Conservation (phyloP, 2,329 filamentous ascomycete species). For the Fusarium sp. region DNA sequence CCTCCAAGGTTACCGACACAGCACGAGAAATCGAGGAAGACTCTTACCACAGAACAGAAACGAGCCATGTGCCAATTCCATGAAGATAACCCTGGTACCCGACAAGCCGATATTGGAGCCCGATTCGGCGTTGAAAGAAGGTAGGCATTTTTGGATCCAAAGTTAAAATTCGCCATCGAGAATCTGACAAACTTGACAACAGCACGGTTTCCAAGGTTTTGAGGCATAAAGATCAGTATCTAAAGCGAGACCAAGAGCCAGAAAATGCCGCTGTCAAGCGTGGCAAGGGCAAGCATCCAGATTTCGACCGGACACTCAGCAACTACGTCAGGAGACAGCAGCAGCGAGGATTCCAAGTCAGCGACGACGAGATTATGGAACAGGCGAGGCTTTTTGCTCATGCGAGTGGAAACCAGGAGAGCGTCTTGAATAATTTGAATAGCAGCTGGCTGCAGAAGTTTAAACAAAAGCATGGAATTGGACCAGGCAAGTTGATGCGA, state of each 20-base stretch:
- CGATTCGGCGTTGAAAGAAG: conserved; percentile 97
- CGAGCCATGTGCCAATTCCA: conserved; percentile 94
- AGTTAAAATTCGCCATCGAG: conserved; percentile 36
- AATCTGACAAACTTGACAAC: conserved; percentile 36
- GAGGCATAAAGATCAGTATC: conserved; percentile 92
- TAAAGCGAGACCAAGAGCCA: conserved; percentile 83
- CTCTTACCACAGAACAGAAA: conserved; percentile 89
- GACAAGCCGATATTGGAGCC: conserved; percentile 96
- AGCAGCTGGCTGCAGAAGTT: conserved; percentile 92
- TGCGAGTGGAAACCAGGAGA: conserved; percentile 74
- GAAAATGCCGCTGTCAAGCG: conserved; percentile 76
- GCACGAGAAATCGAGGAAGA: conserved; percentile 78
- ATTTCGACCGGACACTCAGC: conserved; percentile 89
- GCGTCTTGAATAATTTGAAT: conserved; percentile 76
- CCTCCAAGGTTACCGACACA: conserved; percentile 47
- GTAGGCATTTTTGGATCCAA: conserved; percentile 61
- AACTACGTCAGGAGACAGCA: conserved; percentile 89
- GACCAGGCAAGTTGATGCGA: conserved; percentile 60
- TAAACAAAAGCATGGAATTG: conserved; percentile 83
- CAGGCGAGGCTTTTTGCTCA: conserved; percentile 85
- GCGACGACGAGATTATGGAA: conserved; percentile 84
- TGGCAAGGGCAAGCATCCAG: conserved; percentile 83
- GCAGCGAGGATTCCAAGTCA: conserved; percentile 77
- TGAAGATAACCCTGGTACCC: conserved; percentile 87
- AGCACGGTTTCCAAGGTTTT: conserved; percentile 99